Evolutionary conservation across 129 eudicot species (phyloP), one percentile per base, ranked within the genome.

Genomic region (Arctium lappa): DNA sequence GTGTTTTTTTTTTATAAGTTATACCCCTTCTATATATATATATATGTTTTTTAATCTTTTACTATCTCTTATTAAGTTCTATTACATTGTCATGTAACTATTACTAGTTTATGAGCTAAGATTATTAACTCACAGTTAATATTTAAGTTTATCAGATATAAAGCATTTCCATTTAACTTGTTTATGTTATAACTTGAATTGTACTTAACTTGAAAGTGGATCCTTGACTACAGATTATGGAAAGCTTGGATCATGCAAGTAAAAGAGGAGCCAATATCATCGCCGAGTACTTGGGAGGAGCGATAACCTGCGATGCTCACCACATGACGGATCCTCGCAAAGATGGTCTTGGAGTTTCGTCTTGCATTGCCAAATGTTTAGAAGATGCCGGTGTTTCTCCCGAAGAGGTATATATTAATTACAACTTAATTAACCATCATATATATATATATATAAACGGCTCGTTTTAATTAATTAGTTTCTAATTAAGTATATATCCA

Each of bases 261-360:
- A 91, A 89, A 86, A 79, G 97, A 85, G 97, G 91, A 66, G 97
- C 94, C 18, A 86, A 90, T 48, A 90, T 94, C 31, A 72, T 94
- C 16, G 97, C 91, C 0, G 97, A 94, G 82, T 94, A 94, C 86
- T 72, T 94, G 56, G 98, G 98, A 60, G 98, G 97, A 33, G 98
- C 94, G 8, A 82, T 94, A 27, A 94, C 91, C 3, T 94, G 97
- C 39, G 98, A 94, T 81, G 98, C 97, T 70, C 89, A 94, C 88
- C 97, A 91, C 89, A 94, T 91, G 97, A 94, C 93, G 7, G 97
- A 94, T 86, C 97, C 98, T 33, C 90, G 98, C 15, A 69, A 85
- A 65, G 98, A 94, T 72, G 98, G 98, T 3, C 92, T 90, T 75
- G 98, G 97, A 65, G 93, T 91, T 79, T 90, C 98, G 0, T 87